Conservation (phyloP, 805 yeast species). For the Wickerhamomyces subpelliculosus region DNA sequence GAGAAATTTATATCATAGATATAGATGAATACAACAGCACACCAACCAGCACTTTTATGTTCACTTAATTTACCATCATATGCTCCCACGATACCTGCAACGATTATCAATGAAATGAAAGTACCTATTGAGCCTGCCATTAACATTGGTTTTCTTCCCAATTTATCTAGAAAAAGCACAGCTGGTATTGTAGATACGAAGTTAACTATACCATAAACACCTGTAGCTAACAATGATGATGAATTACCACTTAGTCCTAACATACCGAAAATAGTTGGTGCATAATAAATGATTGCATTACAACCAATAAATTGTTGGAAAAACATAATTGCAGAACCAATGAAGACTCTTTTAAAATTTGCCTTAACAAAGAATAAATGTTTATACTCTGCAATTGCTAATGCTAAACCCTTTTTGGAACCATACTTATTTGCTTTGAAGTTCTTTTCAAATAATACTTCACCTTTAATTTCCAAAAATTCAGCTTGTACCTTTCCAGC, state of each 20-base stretch:
- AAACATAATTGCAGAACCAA: slow-evolving; percentile 10
- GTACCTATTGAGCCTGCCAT: slow-evolving; percentile 32
- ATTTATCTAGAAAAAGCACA: slow-evolving; percentile 26
- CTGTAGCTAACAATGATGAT: slow-evolving; percentile 41
- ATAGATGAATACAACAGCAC: slow-evolving; percentile 35
- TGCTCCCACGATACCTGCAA: slow-evolving; percentile 27
- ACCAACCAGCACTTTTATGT: slow-evolving; percentile 27
- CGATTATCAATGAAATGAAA: slow-evolving; percentile 35
- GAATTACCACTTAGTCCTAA: slow-evolving; percentile 38
- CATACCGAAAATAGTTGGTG: slow-evolving; percentile 39
- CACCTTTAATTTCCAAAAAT: slow-evolving; percentile 23
- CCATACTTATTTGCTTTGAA: slow-evolving; percentile 21
- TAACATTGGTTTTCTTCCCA: slow-evolving; percentile 38
- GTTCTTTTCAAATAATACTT: slow-evolving; percentile 10
- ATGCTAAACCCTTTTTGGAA: slow-evolving; percentile 27
- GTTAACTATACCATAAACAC: slow-evolving; percentile 38
- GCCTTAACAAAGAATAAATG: slow-evolving; percentile 1
- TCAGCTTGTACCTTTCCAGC: slow-evolving; percentile 33
- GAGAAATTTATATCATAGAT: slow-evolving; percentile 39
- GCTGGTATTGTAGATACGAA: slow-evolving; percentile 3
- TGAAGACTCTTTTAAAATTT: slow-evolving; percentile 21
- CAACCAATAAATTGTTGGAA: slow-evolving; percentile 41
- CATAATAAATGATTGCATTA: slow-evolving; percentile 42
- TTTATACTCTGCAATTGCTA: slow-evolving; percentile 23
- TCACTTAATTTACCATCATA: slow-evolving; percentile 1